A percentile compares a stretch with the other conserved stretches of the same genome.
Conservation (phyloP, 352 stramenopile species). For the Phytophthora megakarya region DNA sequence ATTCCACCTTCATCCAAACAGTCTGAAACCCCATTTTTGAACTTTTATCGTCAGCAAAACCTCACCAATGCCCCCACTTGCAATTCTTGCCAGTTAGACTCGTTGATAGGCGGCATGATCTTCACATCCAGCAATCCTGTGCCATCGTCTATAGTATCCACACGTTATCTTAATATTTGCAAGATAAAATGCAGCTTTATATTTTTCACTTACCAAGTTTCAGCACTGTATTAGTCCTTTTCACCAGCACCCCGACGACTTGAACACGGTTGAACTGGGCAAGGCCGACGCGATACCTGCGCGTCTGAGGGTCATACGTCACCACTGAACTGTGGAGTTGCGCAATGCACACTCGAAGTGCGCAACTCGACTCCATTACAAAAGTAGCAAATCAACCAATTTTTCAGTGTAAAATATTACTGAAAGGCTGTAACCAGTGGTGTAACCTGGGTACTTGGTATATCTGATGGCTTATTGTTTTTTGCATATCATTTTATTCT, state of each 20-base stretch:
- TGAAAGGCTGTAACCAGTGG: no score
- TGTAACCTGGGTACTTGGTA: no score
- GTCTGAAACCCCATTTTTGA: constrained; percentile 1
- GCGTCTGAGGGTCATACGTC: constrained; percentile 18
- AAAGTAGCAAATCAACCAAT: not conserved
- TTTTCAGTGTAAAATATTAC: constrained; percentile 9
- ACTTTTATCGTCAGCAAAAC: not conserved
- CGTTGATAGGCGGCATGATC: constrained; percentile 8
- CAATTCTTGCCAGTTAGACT: constrained; percentile 21
- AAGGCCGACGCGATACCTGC: constrained; percentile 26
- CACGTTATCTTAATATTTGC: constrained; percentile 1
- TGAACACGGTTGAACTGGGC: constrained; percentile 31
- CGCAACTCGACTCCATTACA: constrained; percentile 27
- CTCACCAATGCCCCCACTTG: constrained; percentile 39
- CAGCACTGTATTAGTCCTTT: constrained; percentile 23
- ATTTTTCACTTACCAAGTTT: constrained; percentile 36
- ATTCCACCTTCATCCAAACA: constrained; percentile 40
- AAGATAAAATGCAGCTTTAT: constrained; percentile 1
- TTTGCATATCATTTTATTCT: no score
- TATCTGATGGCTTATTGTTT: no score
- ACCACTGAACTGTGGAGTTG: constrained; percentile 34
- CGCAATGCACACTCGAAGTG: constrained; percentile 38
- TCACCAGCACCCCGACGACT: constrained; percentile 40
- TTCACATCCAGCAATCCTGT: constrained; percentile 40
- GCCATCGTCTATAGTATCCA: constrained; percentile 40